Conservation (phyloP, 1,139 yeast genomes). For the Blastobotrys arbuscula region DNA sequence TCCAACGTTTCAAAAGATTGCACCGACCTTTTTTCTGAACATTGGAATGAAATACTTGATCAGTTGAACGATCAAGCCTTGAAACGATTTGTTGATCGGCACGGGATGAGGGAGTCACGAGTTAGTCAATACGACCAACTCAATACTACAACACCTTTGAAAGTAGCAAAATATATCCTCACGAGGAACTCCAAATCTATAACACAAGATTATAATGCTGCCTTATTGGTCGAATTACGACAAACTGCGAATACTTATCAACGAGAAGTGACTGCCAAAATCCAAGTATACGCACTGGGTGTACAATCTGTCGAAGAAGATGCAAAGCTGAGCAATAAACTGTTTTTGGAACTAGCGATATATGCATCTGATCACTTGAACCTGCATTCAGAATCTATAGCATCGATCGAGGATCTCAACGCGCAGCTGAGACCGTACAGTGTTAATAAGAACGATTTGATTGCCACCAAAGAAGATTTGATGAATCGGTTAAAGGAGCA, state of each 20-base stretch:
- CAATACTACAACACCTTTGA: not conserved
- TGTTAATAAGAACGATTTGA: not conserved
- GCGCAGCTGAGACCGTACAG: not conserved
- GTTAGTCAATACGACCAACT: not conserved
- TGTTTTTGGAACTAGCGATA: slow-evolving; percentile 3
- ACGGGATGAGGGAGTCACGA: not conserved
- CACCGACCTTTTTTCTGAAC: not conserved
- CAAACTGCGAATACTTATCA: not conserved
- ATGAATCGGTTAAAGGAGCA: not conserved
- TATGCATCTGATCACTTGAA: slow-evolving; percentile 7
- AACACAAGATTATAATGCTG: not conserved
- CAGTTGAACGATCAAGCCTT: not conserved
- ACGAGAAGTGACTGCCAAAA: slow-evolving; percentile 2
- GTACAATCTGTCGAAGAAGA: slow-evolving; percentile 3
- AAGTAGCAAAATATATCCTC: not conserved
- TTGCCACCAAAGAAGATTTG: slow-evolving; percentile 1
- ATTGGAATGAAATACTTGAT: not conserved
- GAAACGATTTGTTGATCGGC: not conserved
- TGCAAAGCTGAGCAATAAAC: slow-evolving; percentile 2
- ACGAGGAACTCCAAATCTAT: not conserved
- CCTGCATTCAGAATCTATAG: not conserved
- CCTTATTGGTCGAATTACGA: not conserved
- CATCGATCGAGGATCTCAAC: slow-evolving; percentile 2
- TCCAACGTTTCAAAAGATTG: not conserved
- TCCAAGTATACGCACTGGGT: slow-evolving; percentile 7